Base-by-base conservation (phyloP, 2,329 filamentous ascomycete species). In the Drechslerella dactyloides region DNA sequence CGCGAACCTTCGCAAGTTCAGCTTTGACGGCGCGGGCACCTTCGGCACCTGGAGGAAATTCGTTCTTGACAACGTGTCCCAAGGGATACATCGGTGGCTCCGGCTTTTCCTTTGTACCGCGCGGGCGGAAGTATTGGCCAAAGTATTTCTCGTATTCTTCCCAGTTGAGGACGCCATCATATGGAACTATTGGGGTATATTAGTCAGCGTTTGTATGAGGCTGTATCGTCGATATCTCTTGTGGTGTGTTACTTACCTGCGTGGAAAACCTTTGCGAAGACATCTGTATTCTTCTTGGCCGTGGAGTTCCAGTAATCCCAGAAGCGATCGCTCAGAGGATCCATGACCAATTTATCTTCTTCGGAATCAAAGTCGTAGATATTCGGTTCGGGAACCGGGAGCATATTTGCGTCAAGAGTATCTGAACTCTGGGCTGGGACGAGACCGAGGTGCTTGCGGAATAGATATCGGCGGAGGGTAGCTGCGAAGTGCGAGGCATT, bases 381-480 rank as follows among this genome's bases (percentile, higher is more conserved):
- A 80, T 97, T 96, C 56, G 85, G 84, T 51, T 85, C 86, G 56
- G 86, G 84, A 0, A 93, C 86, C 0, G 91, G 90, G 59, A 88
- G 86, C 76, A 91, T 93, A 80, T 96, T 96, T 61, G 85, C 83
- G 76, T 90, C 85, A 3, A 88, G 84, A 1, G 80, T 81, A 69
- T 89, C 89, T 76, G 88, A 86, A 35, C 83, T 82, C 79, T 96
- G 91, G 7, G 90, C 83, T 0, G 89, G 88, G 8, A 96, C 83
- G 7, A 96, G 84, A 48, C 93, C 93, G 1, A 97, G 85, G 78
- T 97, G 93, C 81, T 97, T 96, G 75, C 93, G 87, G 86, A 91
- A 96, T 74, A 97, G 86, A 78, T 92, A 87, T 37, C 93, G 86
- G 21, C 93, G 89, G 10, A 97, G 87, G 0, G 89, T 90, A 3